Percentiles rank a stretch among this genome's conserved stretches.
Evolutionary conservation across 2,329 filamentous ascomycete species (phyloP).

Genomic region (Microascus cirrosus): DNA sequence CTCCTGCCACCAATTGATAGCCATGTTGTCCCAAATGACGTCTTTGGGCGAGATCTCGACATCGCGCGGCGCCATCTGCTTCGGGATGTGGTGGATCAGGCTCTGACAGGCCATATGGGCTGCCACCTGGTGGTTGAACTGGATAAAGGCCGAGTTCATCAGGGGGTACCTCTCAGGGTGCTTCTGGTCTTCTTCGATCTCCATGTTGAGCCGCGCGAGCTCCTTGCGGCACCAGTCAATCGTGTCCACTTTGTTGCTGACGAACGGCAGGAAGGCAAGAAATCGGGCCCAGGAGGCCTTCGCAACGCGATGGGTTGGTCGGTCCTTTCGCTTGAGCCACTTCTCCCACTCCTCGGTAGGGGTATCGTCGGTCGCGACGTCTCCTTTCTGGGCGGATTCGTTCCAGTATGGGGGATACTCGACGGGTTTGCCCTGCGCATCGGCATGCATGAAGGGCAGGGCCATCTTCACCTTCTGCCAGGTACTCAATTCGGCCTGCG

Average conservation of each 20-base stretch:
- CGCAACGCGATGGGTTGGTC: constrained; percentile 73
- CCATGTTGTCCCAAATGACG: constrained; percentile 96
- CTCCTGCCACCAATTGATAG: constrained; percentile 84
- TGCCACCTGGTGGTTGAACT: constrained; percentile 95
- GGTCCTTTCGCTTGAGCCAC: constrained; percentile 70
- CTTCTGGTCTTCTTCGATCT: constrained; percentile 84
- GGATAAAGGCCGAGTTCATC: constrained; percentile 95
- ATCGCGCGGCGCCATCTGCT: constrained; percentile 82
- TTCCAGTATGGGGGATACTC: constrained; percentile 40
- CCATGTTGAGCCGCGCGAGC: constrained; percentile 75
- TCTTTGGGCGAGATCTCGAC: constrained; percentile 92
- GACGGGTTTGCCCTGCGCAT: constrained; percentile 23
- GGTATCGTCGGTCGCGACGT: constrained; percentile 45
- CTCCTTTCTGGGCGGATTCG: constrained; percentile 36
- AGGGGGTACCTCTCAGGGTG: constrained; percentile 76
- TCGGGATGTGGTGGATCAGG: constrained; percentile 79
- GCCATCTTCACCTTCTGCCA: constrained; percentile 37
- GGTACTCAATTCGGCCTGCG: constrained; percentile 26
- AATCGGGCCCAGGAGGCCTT: constrained; percentile 48
- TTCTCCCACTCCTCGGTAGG: constrained; percentile 66
- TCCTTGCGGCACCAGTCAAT: constrained; percentile 87
- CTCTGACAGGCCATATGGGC: constrained; percentile 97
- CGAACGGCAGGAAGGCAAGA: constrained; percentile 66
- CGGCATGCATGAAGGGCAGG: constrained; percentile 36
- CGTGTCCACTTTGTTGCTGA: constrained; percentile 87